These are phyloP conservation scores for Silene vulgaris DNA, from an alignment of 179 eudicot species.

Conservation along the genomic window DNA sequence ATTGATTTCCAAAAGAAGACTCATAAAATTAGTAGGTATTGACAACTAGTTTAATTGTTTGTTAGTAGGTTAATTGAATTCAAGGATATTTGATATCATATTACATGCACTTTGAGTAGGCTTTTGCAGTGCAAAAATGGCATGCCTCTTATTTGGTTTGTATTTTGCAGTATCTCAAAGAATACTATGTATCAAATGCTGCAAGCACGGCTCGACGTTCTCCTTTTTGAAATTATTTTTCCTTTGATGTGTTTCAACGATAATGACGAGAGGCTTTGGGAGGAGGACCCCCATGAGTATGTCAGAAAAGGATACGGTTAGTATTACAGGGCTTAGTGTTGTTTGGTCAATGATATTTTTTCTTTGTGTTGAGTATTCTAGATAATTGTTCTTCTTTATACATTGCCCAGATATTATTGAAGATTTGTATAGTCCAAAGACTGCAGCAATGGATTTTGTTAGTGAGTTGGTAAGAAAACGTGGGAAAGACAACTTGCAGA, in stretches of 20 bases:
- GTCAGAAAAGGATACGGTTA: conserved; percentile 98
- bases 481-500: conserved; percentile 88
- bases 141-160: conserved; percentile 3
- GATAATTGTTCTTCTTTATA: conserved; percentile 14
- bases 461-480: conserved; percentile 96
- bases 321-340: conserved; percentile 22
- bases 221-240: conserved; percentile 88
- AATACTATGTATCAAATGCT: conserved; percentile 76
- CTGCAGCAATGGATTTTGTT: conserved; percentile 99
- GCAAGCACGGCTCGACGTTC: conserved; percentile 78
- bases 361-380: neutral
- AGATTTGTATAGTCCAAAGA: conserved; percentile 94
- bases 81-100: too few relatives aligned
- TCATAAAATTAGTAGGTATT: too few relatives aligned
- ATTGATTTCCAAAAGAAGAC: too few relatives aligned
- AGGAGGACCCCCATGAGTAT: conserved; percentile 99
- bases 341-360: neutral
- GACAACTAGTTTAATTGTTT: too few relatives aligned
- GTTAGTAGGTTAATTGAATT: too few relatives aligned
- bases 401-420: conserved; percentile 78
- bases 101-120: too few relatives aligned
- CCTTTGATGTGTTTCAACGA: conserved; percentile 99
- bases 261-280: conserved; percentile 94
- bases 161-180: conserved; percentile 71
- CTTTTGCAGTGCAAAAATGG: neutral